phyloP scores from a whole-genome alignment of 75 land plant genomes.

The Cryptomeria japonica region DNA sequence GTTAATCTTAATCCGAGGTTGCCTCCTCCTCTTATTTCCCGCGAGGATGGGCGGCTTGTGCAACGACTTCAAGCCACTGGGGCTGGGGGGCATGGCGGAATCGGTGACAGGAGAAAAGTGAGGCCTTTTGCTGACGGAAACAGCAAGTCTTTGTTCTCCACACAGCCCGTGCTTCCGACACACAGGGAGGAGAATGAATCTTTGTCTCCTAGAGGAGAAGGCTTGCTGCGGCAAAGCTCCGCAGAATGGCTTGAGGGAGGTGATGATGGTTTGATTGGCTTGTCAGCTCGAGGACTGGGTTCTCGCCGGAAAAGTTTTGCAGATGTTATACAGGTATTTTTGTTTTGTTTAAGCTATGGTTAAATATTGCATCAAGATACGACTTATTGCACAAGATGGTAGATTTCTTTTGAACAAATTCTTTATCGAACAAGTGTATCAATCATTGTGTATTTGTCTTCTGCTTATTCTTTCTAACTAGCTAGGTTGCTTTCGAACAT shows the following conservation, averaged over 20 bases:
- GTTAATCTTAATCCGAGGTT: constrained; percentile 67
- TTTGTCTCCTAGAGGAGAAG: constrained; percentile 31
- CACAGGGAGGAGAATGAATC: constrained; percentile 49
- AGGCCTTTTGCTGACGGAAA: constrained; percentile 36
- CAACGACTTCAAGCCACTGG: constrained; percentile 33
- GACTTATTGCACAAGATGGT: neutral
- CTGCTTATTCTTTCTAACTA: too few species aligned
- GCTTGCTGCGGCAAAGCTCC: constrained; percentile 28
- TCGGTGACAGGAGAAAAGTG: constrained; percentile 37
- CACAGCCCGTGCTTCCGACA: constrained; percentile 43
- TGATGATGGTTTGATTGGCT: constrained; percentile 42
- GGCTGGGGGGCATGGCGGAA: constrained; percentile 23
- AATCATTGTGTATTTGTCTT: neutral
- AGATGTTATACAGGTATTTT: constrained; percentile 56
- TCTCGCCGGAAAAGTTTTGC: constrained; percentile 54
- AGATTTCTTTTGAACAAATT: neutral
- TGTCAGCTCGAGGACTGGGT: constrained; percentile 26
- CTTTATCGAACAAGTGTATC: neutral
- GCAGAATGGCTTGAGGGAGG: constrained; percentile 40
- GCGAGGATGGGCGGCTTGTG: constrained; percentile 55
- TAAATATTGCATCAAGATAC: neutral
- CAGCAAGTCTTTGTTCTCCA: constrained; percentile 43
- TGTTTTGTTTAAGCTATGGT: neutral
- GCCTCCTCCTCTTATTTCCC: constrained; percentile 57
- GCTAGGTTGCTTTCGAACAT: too few species aligned